Conservation (phyloP, 306 rosid species). For the Castanea crenata region DNA sequence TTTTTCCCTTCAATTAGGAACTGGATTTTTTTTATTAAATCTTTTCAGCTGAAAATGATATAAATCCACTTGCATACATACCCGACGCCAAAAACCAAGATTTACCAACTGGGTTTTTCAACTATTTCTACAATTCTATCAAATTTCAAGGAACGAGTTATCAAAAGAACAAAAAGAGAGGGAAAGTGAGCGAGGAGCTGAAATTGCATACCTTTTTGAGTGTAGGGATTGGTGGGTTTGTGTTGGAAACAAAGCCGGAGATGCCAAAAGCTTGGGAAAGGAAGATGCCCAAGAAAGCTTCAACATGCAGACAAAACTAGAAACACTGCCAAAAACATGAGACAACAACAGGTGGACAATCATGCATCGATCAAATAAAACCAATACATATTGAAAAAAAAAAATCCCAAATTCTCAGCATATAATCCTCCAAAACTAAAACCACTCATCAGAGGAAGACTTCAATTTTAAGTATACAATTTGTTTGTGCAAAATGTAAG, state of each 20-base stretch:
- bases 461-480: not conserved
- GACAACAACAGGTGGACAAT: too few relatives aligned
- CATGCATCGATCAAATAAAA: too few relatives aligned
- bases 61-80: not conserved
- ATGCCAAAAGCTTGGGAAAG: constrained; percentile 34
- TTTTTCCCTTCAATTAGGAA: too few relatives aligned
- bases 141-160: not conserved
- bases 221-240: constrained; percentile 16
- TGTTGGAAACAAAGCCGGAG: constrained; percentile 4
- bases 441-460: not conserved
- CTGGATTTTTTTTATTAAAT: too few relatives aligned
- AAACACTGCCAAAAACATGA: too few relatives aligned
- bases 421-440: not conserved
- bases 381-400: not conserved
- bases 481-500: not conserved
- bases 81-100: not conserved
- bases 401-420: not conserved
- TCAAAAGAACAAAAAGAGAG: not conserved
- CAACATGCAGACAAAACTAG: too few relatives aligned
- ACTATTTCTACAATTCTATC: not conserved
- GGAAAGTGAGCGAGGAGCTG: not conserved
- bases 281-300: constrained; percentile 50
- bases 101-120: not conserved
- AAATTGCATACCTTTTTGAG: constrained; percentile 27
- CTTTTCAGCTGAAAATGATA: too few relatives aligned